Conservation (phyloP, 768 basidiomycete genomes). For the Trichaptum fuscoviolaceum region DNA sequence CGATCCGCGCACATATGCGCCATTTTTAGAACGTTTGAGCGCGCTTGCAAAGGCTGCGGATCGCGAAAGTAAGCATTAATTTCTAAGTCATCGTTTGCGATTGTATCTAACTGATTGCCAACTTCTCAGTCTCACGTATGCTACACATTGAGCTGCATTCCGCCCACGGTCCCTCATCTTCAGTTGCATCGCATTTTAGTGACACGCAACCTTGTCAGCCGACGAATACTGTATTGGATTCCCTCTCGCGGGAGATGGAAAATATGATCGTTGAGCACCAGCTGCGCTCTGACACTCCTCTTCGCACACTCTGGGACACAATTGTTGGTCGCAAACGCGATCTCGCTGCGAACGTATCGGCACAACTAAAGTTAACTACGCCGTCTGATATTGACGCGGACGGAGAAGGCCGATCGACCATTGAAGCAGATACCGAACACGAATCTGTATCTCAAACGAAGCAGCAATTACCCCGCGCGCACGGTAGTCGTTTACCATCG, state of each 20-base stretch:
- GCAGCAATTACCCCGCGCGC: neutral
- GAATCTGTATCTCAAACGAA: neutral
- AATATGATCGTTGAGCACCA: conserved; percentile 59
- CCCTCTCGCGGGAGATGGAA: conserved; percentile 54
- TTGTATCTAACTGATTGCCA: conserved; percentile 5
- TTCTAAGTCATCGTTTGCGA: conserved; percentile 7
- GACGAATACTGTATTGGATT: conserved; percentile 31
- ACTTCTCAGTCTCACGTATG: conserved; percentile 40
- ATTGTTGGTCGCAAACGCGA: conserved; percentile 7
- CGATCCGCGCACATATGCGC: conserved; percentile 26
- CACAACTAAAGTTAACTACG: neutral
- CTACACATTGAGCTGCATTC: conserved; percentile 52
- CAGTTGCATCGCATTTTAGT: neutral
- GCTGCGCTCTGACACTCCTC: conserved; percentile 40
- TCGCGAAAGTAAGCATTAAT: conserved; percentile 40
- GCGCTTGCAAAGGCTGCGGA: conserved; percentile 41
- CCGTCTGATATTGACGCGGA: neutral
- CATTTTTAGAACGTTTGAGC: conserved; percentile 35
- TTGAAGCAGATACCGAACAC: neutral
- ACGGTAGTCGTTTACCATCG: neutral
- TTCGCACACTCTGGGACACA: conserved; percentile 12
- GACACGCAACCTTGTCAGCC: conserved; percentile 22
- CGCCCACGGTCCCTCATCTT: conserved; percentile 27
- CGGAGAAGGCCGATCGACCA: neutral
- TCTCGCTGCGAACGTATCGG: neutral